Percentiles rank a stretch among this genome's conserved stretches.
Evolutionary conservation across 2,329 filamentous ascomycete species (phyloP).

Genomic region (Penicillium rolfsii): DNA sequence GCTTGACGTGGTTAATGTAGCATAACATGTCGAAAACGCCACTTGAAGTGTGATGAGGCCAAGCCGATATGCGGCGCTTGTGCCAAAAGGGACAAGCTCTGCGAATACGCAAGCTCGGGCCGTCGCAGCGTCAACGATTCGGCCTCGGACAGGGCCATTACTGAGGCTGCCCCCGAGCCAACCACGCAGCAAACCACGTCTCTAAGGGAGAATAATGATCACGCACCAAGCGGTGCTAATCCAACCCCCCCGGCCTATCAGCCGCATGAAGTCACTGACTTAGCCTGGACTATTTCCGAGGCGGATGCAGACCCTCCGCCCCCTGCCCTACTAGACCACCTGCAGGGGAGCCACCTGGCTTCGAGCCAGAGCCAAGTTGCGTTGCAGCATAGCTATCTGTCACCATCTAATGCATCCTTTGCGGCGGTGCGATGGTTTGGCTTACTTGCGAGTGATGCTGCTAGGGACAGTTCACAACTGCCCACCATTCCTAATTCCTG

Average conservation of each 20-base stretch:
- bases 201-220: no score
- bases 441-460: background rate
- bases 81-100: background rate
- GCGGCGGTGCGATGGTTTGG: background rate
- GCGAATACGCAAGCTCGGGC: background rate
- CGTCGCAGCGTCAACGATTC: background rate
- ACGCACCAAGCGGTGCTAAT: background rate
- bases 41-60: background rate
- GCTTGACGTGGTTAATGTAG: background rate
- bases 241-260: no score
- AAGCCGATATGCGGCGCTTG: background rate
- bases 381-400: background rate
- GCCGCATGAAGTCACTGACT: no score
- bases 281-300: no score
- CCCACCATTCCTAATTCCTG: background rate
- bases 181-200: background rate
- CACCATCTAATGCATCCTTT: background rate
- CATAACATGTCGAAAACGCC: background rate
- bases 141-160: background rate
- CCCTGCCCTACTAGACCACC: background rate
- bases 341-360: background rate
- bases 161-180: background rate
- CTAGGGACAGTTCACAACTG: background rate
- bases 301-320: background rate
- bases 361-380: background rate